Conservation (phyloP, 208 protist species). For the Blechomonas ayalai region DNA sequence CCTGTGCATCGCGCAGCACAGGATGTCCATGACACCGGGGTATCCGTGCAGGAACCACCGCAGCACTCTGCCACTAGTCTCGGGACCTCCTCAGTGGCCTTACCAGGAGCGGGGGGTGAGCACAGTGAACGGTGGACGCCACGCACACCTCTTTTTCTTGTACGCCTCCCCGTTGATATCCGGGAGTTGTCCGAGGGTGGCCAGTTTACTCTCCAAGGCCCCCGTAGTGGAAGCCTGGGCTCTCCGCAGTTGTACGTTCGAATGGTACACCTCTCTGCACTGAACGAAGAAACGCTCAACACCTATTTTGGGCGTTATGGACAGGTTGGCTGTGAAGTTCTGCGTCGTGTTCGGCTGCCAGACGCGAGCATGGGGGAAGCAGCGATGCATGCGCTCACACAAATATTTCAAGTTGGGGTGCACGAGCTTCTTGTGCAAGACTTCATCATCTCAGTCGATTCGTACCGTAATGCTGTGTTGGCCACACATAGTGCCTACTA, state of each 20-base stretch:
- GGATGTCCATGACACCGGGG: too few species aligned
- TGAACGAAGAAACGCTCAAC: slow-evolving; percentile 84
- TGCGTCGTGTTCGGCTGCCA: slow-evolving; percentile 25
- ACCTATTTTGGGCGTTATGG: slow-evolving; percentile 86
- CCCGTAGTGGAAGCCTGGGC: background rate
- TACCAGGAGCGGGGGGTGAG: too few species aligned
- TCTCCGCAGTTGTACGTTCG: slow-evolving; percentile 60
- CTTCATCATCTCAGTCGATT: slow-evolving; percentile 81
- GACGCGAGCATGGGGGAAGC: slow-evolving; percentile 10
- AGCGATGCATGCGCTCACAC: background rate
- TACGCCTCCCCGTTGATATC: too few species aligned
- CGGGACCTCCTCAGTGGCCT: too few species aligned
- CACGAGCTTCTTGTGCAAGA: slow-evolving; percentile 62
- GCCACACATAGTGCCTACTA: slow-evolving; percentile 70
- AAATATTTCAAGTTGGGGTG: background rate
- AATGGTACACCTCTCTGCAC: slow-evolving; percentile 48
- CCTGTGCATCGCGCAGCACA: too few species aligned
- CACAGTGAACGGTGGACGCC: too few species aligned
- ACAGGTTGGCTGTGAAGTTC: slow-evolving; percentile 52
- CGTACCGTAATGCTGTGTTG: slow-evolving; percentile 50
- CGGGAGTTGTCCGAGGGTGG: too few species aligned
- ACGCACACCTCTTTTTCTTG: slow-evolving; percentile 33
- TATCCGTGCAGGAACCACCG: too few species aligned
- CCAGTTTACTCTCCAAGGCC: background rate
- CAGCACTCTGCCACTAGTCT: too few species aligned